Evolutionary conservation across 306 rosid genomes (phyloP).

Genomic region (Erythrophleum fordii): DNA sequence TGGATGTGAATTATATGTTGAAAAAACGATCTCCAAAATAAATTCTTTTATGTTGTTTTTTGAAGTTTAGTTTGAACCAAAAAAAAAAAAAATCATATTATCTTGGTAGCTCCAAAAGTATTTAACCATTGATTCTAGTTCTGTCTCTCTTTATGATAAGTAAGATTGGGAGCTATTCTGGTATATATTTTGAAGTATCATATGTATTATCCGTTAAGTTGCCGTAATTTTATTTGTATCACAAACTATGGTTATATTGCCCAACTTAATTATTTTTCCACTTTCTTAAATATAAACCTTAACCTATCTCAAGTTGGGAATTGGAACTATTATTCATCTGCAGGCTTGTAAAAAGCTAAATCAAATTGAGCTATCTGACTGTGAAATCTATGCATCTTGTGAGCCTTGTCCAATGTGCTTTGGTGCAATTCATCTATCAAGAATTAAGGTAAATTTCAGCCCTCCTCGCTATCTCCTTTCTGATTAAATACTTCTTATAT

Average conservation of each 20-base stretch:
- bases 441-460: conserved; percentile 57
- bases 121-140: too few relatives aligned
- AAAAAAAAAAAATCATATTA: too few relatives aligned
- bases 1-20: background rate
- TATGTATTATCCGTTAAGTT: background rate
- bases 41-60: too few relatives aligned
- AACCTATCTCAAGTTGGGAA: background rate
- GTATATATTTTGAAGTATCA: background rate
- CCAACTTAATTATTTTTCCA: background rate
- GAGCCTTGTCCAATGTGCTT: conserved; percentile 93
- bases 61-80: too few relatives aligned
- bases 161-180: too few relatives aligned
- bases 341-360: conserved; percentile 82
- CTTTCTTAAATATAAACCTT: background rate
- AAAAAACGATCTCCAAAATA: too few relatives aligned
- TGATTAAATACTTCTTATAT: background rate
- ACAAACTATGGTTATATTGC: background rate
- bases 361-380: conserved; percentile 65
- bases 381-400: conserved; percentile 79
- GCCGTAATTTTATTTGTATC: background rate
- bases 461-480: background rate
- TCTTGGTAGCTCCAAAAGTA: too few relatives aligned
- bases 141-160: too few relatives aligned
- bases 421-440: conserved; percentile 77
- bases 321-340: conserved; percentile 11